Evolutionary conservation across 805 yeast species (phyloP).

Genomic region (Torulaspora franciscae): DNA sequence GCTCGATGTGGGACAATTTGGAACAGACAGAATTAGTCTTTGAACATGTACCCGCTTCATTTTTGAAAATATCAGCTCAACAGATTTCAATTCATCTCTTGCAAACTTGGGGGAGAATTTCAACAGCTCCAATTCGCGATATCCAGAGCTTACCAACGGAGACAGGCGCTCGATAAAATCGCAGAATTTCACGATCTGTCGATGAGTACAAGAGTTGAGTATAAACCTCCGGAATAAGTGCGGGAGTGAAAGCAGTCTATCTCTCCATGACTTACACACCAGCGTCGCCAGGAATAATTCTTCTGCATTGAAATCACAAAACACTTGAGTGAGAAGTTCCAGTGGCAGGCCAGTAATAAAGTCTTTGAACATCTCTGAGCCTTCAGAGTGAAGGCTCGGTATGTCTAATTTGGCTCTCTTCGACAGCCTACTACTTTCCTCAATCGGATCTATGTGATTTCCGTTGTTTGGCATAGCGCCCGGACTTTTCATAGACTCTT

Average conservation of each 20-base stretch:
- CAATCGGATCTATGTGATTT: conserved; percentile 22
- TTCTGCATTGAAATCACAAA: conserved; percentile 17
- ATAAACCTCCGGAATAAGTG: conserved; percentile 19
- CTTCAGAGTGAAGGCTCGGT: background rate
- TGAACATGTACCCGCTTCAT: conserved; percentile 13
- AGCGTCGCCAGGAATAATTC: conserved; percentile 19
- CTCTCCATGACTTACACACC: conserved; percentile 26
- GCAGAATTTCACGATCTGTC: conserved; percentile 17
- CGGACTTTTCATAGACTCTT: background rate
- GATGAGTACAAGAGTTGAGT: conserved; percentile 16
- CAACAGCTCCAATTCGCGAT: conserved; percentile 11
- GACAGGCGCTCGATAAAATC: conserved; percentile 13
- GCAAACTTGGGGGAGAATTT: conserved; percentile 21
- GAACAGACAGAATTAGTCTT: conserved; percentile 19
- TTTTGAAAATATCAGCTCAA: conserved; percentile 13
- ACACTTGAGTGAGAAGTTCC: conserved; percentile 25
- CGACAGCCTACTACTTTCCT: conserved; percentile 13
- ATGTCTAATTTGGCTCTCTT: background rate
- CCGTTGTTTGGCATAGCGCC: conserved; percentile 8
- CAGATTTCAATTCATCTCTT: conserved; percentile 24
- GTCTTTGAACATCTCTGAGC: conserved; percentile 11
- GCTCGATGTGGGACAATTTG: conserved; percentile 21
- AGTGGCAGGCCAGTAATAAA: conserved; percentile 22
- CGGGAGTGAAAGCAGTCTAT: conserved; percentile 18
- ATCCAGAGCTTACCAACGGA: background rate